Percentiles rank a stretch among this genome's conserved stretches.
phyloP scores from a whole-genome alignment of 164 flowering plant genomes.

The Stephania yunnanensis region DNA sequence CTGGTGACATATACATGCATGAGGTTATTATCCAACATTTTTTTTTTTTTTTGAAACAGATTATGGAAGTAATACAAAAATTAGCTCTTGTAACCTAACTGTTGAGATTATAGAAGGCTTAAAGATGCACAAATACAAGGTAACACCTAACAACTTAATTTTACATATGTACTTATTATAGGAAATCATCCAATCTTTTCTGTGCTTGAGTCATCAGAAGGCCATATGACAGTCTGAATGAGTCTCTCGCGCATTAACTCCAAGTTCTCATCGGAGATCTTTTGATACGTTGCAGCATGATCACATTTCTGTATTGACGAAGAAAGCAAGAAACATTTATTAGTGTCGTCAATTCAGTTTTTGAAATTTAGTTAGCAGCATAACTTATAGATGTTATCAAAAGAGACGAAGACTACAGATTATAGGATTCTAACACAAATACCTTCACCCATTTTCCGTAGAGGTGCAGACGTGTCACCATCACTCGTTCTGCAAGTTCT shows the following conservation, averaged over 20 bases:
- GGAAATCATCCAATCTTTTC: conserved; percentile 53
- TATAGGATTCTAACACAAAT: conserved; percentile 3
- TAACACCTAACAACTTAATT: background rate
- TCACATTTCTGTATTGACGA: conserved; percentile 29
- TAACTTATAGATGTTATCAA: background rate
- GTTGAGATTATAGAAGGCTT: background rate
- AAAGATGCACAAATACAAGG: background rate
- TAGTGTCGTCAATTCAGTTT: too few relatives aligned
- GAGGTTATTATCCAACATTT: background rate
- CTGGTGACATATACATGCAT: background rate
- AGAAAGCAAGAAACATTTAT: conserved; percentile 3
- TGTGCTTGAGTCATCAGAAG: conserved; percentile 37
- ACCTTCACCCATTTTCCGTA: conserved; percentile 96
- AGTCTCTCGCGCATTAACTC: conserved; percentile 94
- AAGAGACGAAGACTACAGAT: background rate
- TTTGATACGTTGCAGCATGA: conserved; percentile 34
- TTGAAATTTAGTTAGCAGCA: too few relatives aligned
- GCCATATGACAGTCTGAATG: conserved; percentile 47
- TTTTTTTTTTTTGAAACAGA: conserved; percentile 13
- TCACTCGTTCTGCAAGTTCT: conserved; percentile 91
- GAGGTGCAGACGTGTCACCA: conserved; percentile 89
- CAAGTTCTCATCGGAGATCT: conserved; percentile 82
- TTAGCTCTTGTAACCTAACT: background rate
- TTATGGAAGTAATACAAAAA: conserved; percentile 25
- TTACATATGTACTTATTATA: background rate